Base-by-base conservation (phyloP, 768 basidiomycete genomes). In the Trametes gibbosa region DNA sequence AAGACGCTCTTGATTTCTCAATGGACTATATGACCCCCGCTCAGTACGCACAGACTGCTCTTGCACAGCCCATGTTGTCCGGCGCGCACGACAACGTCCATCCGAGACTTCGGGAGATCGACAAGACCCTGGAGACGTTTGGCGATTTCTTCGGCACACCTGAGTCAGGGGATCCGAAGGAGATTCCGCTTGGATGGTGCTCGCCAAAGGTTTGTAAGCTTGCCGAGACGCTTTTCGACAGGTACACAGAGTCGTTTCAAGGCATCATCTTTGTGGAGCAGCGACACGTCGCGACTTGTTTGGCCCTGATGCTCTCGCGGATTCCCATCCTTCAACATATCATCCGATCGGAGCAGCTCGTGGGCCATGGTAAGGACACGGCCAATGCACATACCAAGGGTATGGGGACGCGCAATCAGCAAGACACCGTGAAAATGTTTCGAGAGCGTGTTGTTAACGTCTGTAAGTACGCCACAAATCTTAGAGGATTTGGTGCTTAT, bases 191-290 rank as follows among this genome's bases (percentile, higher is more conserved):
- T n/a, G 73, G 77, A 23, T 90, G 89, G 85, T 85, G 84, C 64
- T 83, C 88, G 8, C 89, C 87, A 2, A 92, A 95, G 70, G 72
- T 95, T 45, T 76, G 75, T 47, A 75, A 74, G 3, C 80, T 95
- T 35, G 76, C 86, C 16, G 80, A 85, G 19, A 73, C 87, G 47
- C 77, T 95, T 24, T 72, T 82, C 32, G 75, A 75, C 34, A 78
- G 85, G 66, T 73, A 81, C 50, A 79, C 79, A 13, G 65, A 70
- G 2, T 71, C 78, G 2, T 92, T 94, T 67, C 92, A 93, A 65
- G 84, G 84, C 19, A 95, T 95, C 61, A 78, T 95, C 43, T 96
- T 96, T 69, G 92, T 92, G 17, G 85, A 92, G 60, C 91, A 92
- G 68, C 82, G 93, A 10, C 90, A 93, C 63, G 79, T 89, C 16